These are phyloP conservation scores for Cryptosporidium ryanae DNA, from an alignment of 169 alveolate genomes.

Conservation along the genomic window DNA sequence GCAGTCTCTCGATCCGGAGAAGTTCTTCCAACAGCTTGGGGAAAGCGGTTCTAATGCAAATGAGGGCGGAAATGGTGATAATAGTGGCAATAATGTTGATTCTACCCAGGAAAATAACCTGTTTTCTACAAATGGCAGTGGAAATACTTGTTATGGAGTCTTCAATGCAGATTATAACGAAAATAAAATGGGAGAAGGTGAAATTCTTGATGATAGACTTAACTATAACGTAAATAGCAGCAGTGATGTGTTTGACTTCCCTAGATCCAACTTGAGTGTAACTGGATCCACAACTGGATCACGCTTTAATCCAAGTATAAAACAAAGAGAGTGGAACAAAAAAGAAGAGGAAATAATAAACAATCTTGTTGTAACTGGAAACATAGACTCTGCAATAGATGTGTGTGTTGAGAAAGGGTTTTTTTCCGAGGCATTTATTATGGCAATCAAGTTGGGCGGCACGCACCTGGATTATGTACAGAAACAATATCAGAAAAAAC, in stretches of 20 bases:
- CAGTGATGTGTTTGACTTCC: not conserved
- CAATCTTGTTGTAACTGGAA: conserved; percentile 42
- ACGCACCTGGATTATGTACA: conserved; percentile 75
- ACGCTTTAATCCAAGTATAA: not conserved
- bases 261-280: conserved; percentile 14
- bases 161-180: not conserved
- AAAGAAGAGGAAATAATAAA: conserved; percentile 57
- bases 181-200: not conserved
- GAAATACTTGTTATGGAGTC: not conserved
- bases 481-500: conserved; percentile 76
- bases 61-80: not conserved
- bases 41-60: conserved; percentile 11
- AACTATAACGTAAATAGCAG: not conserved
- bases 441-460: conserved; percentile 79
- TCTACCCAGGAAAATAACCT: not conserved
- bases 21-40: conserved; percentile 81
- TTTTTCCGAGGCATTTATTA: conserved; percentile 77
- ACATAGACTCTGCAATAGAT: conserved; percentile 78
- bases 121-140: not conserved
- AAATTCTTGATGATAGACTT: no score
- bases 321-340: conserved; percentile 49
- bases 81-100: conserved; percentile 1
- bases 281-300: conserved; percentile 9
- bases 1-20: conserved; percentile 77
- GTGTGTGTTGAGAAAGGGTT: conserved; percentile 76